phyloP scores from a whole-genome alignment of 208 protist genomes.

The Crithidia expoeki region DNA sequence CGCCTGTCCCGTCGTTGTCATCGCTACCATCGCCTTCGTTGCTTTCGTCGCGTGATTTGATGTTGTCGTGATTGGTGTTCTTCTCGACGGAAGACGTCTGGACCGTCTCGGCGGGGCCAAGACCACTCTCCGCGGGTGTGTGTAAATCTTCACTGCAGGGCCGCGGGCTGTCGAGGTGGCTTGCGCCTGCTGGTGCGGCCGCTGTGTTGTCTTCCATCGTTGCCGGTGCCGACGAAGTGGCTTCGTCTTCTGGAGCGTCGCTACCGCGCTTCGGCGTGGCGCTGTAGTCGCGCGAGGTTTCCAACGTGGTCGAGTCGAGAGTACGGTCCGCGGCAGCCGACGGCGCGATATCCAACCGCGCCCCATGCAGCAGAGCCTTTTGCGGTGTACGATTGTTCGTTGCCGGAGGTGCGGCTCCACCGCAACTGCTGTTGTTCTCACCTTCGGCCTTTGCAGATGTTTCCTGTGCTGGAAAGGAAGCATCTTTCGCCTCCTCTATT shows the following conservation, averaged over 20 bases:
- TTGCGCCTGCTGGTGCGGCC: neutral
- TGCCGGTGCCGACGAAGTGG: neutral
- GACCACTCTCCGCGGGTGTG: conserved; percentile 3
- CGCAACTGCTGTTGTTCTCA: neutral
- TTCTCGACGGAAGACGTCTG: neutral
- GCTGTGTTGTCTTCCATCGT: neutral
- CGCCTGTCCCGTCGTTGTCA: neutral
- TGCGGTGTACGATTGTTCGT: neutral
- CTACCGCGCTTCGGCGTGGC: neutral
- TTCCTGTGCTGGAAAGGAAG: neutral
- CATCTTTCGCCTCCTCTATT: neutral
- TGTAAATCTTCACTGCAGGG: neutral
- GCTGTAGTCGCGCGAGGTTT: neutral
- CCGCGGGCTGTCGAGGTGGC: neutral
- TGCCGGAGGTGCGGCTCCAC: neutral
- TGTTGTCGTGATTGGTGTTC: neutral
- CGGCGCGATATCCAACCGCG: neutral
- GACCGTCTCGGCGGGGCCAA: neutral
- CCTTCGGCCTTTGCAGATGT: neutral
- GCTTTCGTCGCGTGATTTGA: neutral
- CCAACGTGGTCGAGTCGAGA: neutral
- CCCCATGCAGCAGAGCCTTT: neutral
- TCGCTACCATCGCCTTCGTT: neutral
- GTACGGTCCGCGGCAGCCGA: neutral
- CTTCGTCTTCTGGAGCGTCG: neutral